Conservation (phyloP, 345 rosid genomes). For the Eucalyptus urophylla region DNA sequence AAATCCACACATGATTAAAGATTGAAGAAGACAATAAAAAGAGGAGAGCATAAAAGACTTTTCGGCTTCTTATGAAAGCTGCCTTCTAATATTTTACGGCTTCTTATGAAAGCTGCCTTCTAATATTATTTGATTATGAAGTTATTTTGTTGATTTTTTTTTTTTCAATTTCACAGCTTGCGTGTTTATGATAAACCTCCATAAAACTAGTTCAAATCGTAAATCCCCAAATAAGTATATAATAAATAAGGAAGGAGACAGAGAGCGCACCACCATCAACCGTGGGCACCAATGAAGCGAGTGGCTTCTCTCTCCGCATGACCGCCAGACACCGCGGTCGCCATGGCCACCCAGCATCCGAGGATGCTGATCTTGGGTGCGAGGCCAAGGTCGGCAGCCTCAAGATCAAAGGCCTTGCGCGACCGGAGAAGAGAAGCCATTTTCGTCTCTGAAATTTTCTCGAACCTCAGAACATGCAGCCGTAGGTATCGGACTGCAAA, state of each 20-base stretch:
- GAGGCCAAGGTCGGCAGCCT: background rate
- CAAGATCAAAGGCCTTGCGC: background rate
- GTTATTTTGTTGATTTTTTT: no score
- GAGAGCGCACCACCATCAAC: rapidly evolving
- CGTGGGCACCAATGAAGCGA: background rate
- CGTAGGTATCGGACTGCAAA: background rate
- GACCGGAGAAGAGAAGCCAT: background rate
- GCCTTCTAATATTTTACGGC: no score
- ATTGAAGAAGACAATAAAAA: rapidly evolving
- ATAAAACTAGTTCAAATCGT: background rate
- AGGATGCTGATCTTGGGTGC: background rate
- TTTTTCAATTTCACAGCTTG: no score
- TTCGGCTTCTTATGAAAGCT: no score
- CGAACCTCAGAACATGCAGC: background rate
- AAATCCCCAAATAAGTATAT: no score
- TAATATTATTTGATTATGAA: no score
- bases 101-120: no score
- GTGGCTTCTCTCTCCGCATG: background rate
- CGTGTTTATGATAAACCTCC: no score
- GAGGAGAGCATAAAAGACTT: rapidly evolving
- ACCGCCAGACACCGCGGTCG: background rate
- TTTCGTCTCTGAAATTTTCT: background rate
- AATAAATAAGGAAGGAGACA: background rate
- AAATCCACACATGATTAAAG: no score
- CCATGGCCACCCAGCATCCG: background rate